Conservation (phyloP, 2,329 filamentous ascomycete species). For the Aspergillus piperis region DNA sequence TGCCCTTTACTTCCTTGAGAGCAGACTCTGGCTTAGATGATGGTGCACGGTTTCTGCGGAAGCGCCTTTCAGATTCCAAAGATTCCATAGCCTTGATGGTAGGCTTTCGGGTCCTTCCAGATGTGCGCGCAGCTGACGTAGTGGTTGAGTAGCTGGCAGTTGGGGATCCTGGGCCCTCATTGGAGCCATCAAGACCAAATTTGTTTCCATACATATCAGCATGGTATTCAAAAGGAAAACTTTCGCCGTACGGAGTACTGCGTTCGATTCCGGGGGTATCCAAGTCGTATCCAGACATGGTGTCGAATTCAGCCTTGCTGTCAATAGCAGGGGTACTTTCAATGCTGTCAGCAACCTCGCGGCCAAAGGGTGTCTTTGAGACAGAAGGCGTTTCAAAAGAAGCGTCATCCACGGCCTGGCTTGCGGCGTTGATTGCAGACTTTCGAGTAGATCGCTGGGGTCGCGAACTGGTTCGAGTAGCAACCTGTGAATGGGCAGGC, state of each 20-base stretch:
- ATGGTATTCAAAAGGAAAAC: slow-evolving; percentile 24
- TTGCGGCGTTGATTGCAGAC: neutral
- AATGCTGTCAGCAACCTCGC: slow-evolving; percentile 14
- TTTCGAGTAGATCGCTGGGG: slow-evolving; percentile 1
- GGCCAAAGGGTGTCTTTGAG: slow-evolving; percentile 1
- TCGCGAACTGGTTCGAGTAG: neutral
- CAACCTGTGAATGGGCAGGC: neutral
- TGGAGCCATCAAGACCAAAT: slow-evolving; percentile 23
- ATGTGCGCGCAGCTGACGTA: slow-evolving; percentile 20
- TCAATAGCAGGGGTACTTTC: slow-evolving; percentile 14
- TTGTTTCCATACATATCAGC: slow-evolving; percentile 24
- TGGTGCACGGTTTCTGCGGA: slow-evolving; percentile 16
- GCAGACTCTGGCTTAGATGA: slow-evolving; percentile 14
- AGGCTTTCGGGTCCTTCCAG: slow-evolving; percentile 24
- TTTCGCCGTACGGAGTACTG: slow-evolving; percentile 4
- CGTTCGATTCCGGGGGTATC: neutral
- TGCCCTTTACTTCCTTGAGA: neutral
- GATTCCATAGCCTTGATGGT: slow-evolving; percentile 25
- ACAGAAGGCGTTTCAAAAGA: slow-evolving; percentile 8
- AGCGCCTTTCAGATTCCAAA: slow-evolving; percentile 22
- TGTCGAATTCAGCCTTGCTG: slow-evolving; percentile 5
- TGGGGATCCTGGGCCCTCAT: slow-evolving; percentile 23
- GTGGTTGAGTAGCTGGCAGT: slow-evolving; percentile 20
- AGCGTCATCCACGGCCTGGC: neutral
- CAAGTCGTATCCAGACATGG: neutral